These are phyloP conservation scores for Claviceps arundinis DNA, from an alignment of 2,329 filamentous ascomycete species.

Conservation along the genomic window DNA sequence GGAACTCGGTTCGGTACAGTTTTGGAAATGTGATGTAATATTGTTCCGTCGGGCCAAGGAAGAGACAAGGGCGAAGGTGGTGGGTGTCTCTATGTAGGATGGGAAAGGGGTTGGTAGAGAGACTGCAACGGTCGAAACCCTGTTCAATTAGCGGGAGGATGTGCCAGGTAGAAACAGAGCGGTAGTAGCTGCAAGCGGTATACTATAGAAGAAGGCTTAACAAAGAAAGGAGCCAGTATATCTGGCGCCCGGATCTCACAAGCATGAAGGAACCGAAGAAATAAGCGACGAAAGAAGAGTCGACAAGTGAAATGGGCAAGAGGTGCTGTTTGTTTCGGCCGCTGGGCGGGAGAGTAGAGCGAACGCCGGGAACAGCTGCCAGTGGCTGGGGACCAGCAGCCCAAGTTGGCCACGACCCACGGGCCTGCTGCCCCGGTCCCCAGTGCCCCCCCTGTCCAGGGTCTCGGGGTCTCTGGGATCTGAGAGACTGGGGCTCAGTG, in stretches of 20 bases:
- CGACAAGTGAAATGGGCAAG: background rate
- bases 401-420: background rate
- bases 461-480: background rate
- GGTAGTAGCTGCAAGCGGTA: background rate
- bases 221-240: background rate
- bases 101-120: conserved; percentile 1
- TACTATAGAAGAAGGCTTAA: background rate
- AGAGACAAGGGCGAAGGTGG: background rate
- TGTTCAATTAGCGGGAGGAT: background rate
- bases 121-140: background rate
- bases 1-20: background rate
- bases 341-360: background rate
- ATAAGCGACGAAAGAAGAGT: background rate
- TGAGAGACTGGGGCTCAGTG: background rate
- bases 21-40: background rate
- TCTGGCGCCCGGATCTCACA: background rate
- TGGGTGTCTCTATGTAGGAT: background rate
- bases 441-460: background rate
- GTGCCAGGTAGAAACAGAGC: background rate
- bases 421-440: no score
- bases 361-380: background rate
- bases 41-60: background rate
- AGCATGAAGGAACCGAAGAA: background rate
- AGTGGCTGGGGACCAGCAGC: background rate
- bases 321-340: background rate